Base-by-base conservation (phyloP, 2,329 filamentous ascomycete genomes). In the Colletotrichum sp. region DNA sequence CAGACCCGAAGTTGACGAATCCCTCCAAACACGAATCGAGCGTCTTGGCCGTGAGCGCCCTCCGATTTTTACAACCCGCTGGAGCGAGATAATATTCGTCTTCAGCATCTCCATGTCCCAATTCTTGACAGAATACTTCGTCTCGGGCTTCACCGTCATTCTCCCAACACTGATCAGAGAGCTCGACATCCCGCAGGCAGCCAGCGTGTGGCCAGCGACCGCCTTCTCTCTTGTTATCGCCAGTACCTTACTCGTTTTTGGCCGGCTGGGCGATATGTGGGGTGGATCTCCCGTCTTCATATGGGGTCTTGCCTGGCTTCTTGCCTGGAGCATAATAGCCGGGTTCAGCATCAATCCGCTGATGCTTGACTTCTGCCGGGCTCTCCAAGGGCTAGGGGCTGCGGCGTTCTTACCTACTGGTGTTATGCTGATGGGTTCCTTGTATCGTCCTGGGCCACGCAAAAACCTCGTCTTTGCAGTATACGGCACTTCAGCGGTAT, bases 41-140 rank as follows among this genome's bases (percentile, higher is more conserved):
- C 65, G 12, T 48, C 65, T 67, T 2, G 32, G 48, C 0, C 65
- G 65, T 5, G 65, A 67, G 65, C 65, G n/a, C 28, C 65, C 48
- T 21, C 38, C 65, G 2, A 67, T 36, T 0, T 57, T 67, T 4
- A 15, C 48, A 67, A 67, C 38, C 18, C 43, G 65, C 65, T n/a
- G 65, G 65, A 67, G 34, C n/a, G 48, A 66, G 43, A 57, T 57
- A 36, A 15, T 67, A n/a, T 57, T 55, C 28, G n/a, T 67, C 65
- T 67, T 36, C 65, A 67, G 65, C 65, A 55, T 67, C 26, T 55
- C 65, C n/a, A 67, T 67, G 65, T 67, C 65, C 65, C 65, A 67
- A 55, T 67, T 67, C 65, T 57, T 67, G 13, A 67, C 43, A 24
- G 38, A 67, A 67, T 67, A 67, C 36, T 38, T 64, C 61, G 61